Percentiles rank a stretch among this genome's conserved stretches.
Evolutionary conservation across 1,139 yeast genomes (phyloP).

Genomic region (Magnusiomyces ingens): DNA sequence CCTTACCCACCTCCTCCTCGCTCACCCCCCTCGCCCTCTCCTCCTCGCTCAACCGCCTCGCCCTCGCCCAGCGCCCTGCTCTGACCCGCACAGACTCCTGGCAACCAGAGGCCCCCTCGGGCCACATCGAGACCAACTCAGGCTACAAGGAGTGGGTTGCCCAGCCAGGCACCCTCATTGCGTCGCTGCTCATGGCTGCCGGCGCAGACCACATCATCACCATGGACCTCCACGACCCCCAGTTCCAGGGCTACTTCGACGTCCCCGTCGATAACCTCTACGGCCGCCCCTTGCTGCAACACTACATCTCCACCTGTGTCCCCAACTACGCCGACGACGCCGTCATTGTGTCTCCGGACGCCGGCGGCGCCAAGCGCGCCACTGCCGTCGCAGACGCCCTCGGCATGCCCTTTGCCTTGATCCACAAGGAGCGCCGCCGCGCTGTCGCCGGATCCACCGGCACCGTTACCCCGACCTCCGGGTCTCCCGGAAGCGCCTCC

Average conservation of each 20-base stretch:
- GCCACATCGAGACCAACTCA: slow-evolving; percentile 34
- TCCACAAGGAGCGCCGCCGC: slow-evolving; percentile 87
- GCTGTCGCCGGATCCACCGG: slow-evolving; percentile 22
- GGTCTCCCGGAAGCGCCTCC: slow-evolving; percentile 17
- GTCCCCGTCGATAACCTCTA: slow-evolving; percentile 89
- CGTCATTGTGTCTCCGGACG: slow-evolving; percentile 90
- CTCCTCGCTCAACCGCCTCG: slow-evolving; percentile 2
- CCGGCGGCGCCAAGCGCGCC: slow-evolving; percentile 97
- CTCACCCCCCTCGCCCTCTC: slow-evolving; percentile 3
- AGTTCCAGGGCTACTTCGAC: slow-evolving; percentile 88
- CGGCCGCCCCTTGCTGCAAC: slow-evolving; percentile 75
- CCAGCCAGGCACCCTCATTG: slow-evolving; percentile 88
- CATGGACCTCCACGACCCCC: slow-evolving; percentile 96
- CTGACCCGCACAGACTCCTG: slow-evolving; percentile 16
- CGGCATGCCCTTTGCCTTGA: slow-evolving; percentile 85
- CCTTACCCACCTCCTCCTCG: neutral
- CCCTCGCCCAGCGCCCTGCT: slow-evolving; percentile 7
- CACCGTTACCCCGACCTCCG: neutral
- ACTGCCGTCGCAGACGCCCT: slow-evolving; percentile 87
- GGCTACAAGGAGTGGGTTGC: slow-evolving; percentile 95
- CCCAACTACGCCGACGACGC: slow-evolving; percentile 64
- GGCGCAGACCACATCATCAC: slow-evolving; percentile 97
- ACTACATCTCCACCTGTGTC: slow-evolving; percentile 65
- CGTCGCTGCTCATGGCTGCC: slow-evolving; percentile 80
- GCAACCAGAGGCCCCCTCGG: slow-evolving; percentile 14